Percentiles rank a stretch among this genome's conserved stretches.
phyloP scores from a whole-genome alignment of 176 grass and related monocot species.

The Themeda triandra region DNA sequence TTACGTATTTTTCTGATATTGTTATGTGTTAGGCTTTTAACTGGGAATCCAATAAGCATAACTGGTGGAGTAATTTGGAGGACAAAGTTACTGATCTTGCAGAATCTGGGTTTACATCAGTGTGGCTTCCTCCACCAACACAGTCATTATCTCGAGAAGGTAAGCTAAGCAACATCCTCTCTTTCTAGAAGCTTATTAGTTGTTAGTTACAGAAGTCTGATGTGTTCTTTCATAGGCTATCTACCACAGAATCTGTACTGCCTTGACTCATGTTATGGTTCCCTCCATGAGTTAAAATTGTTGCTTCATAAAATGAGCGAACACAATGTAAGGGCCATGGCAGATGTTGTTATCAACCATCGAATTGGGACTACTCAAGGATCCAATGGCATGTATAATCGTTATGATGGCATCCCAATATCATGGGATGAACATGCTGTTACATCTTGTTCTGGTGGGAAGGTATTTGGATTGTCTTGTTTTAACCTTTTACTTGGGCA shows the following conservation, averaged over 20 bases:
- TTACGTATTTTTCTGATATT: neutral
- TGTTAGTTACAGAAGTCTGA: neutral
- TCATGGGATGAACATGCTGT: conserved; percentile 92
- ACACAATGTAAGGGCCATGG: conserved; percentile 83
- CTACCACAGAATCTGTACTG: conserved; percentile 89
- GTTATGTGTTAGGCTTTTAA: conserved; percentile 66
- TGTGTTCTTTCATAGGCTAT: conserved; percentile 54
- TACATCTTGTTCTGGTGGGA: conserved; percentile 95
- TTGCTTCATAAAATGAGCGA: conserved; percentile 73
- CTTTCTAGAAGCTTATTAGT: neutral
- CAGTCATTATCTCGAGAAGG: conserved; percentile 80
- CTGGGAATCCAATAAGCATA: conserved; percentile 90
- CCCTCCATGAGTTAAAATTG: conserved; percentile 47
- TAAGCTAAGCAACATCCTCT: conserved; percentile 13
- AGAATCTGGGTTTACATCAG: conserved; percentile 84
- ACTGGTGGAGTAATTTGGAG: conserved; percentile 82
- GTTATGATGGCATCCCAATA: conserved; percentile 92
- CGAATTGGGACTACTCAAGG: conserved; percentile 88
- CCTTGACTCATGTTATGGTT: conserved; percentile 93
- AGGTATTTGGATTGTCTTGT: conserved; percentile 45
- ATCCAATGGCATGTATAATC: conserved; percentile 71
- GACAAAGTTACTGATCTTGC: conserved; percentile 66
- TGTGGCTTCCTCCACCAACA: conserved; percentile 82
- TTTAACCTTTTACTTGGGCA: conserved; percentile 5
- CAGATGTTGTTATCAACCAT: conserved; percentile 97